Evolutionary conservation across 768 basidiomycete species (phyloP).

Genomic region (Phylloporus rhodoxanthus): DNA sequence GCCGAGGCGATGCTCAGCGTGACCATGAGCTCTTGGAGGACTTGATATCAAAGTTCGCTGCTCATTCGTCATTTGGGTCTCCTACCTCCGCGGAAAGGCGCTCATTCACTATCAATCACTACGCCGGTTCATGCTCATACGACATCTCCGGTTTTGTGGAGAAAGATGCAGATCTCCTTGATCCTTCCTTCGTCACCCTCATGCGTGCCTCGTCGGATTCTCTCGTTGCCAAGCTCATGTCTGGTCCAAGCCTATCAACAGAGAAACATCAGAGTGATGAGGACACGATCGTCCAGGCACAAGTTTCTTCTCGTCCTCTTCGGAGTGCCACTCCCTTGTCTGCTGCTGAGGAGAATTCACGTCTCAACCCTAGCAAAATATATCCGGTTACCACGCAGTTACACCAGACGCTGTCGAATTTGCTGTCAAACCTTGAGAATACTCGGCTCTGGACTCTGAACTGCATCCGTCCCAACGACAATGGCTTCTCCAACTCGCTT

Average conservation of each 20-base stretch:
- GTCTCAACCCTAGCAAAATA: constrained; percentile 45
- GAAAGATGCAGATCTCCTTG: constrained; percentile 47
- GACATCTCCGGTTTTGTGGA: constrained; percentile 45
- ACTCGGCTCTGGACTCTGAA: constrained; percentile 49
- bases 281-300: constrained; percentile 55
- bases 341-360: constrained; percentile 30
- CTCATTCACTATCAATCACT: constrained; percentile 58
- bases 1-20: constrained; percentile 43
- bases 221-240: constrained; percentile 55
- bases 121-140: constrained; percentile 49
- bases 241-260: constrained; percentile 53
- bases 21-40: constrained; percentile 49
- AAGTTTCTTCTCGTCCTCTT: constrained; percentile 54
- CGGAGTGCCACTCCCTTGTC: constrained; percentile 41
- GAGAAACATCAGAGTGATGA: constrained; percentile 56
- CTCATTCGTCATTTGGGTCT: constrained; percentile 48
- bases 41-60: constrained; percentile 40
- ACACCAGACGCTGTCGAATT: constrained; percentile 46
- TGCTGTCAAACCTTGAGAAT: constrained; percentile 42
- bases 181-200: constrained; percentile 50
- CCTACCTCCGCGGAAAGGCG: constrained; percentile 28
- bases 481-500: constrained; percentile 55
- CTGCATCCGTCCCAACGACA: constrained; percentile 63
- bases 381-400: constrained; percentile 58
- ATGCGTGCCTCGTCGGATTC: constrained; percentile 47